Conservation (phyloP, 176 grass and related monocot species). For the Musa beccarii region DNA sequence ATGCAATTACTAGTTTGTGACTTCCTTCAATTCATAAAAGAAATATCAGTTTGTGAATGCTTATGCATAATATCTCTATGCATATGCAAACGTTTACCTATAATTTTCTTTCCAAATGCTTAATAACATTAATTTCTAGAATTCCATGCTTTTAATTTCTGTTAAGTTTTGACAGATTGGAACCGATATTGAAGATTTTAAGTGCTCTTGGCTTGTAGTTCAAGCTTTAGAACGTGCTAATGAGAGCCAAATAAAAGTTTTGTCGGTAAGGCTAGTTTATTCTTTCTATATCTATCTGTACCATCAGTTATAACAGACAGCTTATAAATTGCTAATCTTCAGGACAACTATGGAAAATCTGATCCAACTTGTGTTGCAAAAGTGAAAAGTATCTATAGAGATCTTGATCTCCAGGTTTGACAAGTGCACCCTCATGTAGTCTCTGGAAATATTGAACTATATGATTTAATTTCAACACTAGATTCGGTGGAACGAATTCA, state of each 20-base stretch:
- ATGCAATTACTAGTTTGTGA: not conserved
- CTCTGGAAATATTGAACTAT: not conserved
- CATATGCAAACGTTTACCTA: too few species aligned
- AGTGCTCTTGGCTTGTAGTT: conserved; percentile 97
- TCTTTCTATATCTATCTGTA: conserved; percentile 15
- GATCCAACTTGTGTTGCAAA: conserved; percentile 73
- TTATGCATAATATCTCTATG: too few species aligned
- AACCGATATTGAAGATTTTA: conserved; percentile 95
- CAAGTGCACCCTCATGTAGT: not conserved
- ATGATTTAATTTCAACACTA: not conserved
- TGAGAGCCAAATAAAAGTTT: conserved; percentile 48
- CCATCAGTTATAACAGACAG: not conserved
- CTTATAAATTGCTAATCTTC: conserved; percentile 14
- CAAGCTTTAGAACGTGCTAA: conserved; percentile 65
- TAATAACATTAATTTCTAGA: too few species aligned
- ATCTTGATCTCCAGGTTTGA: conserved; percentile 84
- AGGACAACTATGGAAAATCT: conserved; percentile 91
- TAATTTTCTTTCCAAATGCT: too few species aligned
- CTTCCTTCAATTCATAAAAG: not conserved
- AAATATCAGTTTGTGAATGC: not conserved
- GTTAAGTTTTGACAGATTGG: conserved; percentile 61
- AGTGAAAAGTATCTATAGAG: conserved; percentile 82
- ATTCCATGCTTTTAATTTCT: not conserved
- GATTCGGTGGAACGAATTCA: too few species aligned
- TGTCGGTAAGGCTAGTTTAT: conserved; percentile 45